Evolutionary conservation across 345 rosid species (phyloP).

Genomic region (Adansonia digitata): DNA sequence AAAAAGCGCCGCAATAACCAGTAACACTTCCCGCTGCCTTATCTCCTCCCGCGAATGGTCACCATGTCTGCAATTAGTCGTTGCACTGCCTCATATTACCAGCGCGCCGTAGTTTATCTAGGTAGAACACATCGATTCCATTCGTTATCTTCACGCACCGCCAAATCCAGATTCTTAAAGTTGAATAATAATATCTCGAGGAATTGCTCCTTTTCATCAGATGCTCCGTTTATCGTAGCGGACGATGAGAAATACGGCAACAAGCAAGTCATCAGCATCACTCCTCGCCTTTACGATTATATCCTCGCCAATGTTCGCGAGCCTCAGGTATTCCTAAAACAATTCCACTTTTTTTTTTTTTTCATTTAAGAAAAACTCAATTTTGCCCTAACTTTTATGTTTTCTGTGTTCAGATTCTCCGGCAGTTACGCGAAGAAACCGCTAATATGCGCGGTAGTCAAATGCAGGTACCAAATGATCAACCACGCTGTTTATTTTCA

Average conservation of each 20-base stretch:
- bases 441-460: constrained; percentile 72
- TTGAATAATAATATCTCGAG: constrained; percentile 22
- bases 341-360: not conserved
- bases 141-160: not conserved
- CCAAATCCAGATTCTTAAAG: constrained; percentile 12
- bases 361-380: not conserved
- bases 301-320: constrained; percentile 81
- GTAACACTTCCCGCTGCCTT: not conserved
- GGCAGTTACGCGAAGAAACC: constrained; percentile 83
- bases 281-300: constrained; percentile 73
- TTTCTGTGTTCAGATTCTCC: constrained; percentile 48
- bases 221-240: constrained; percentile 40
- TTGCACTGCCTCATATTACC: constrained; percentile 18
- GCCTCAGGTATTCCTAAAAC: constrained; percentile 41
- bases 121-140: not conserved
- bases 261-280: constrained; percentile 71
- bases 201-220: constrained; percentile 25
- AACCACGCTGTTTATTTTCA: not conserved
- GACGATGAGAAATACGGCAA: constrained; percentile 66
- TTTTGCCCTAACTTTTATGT: not conserved
- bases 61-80: constrained; percentile 14
- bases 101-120: not conserved
- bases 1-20: not conserved
- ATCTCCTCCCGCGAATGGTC: not conserved
- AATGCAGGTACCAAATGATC: constrained; percentile 58